Evolutionary conservation across 768 basidiomycete genomes (phyloP), one percentile per base, ranked within the genome.

Genomic region (Lentinula sp.): DNA sequence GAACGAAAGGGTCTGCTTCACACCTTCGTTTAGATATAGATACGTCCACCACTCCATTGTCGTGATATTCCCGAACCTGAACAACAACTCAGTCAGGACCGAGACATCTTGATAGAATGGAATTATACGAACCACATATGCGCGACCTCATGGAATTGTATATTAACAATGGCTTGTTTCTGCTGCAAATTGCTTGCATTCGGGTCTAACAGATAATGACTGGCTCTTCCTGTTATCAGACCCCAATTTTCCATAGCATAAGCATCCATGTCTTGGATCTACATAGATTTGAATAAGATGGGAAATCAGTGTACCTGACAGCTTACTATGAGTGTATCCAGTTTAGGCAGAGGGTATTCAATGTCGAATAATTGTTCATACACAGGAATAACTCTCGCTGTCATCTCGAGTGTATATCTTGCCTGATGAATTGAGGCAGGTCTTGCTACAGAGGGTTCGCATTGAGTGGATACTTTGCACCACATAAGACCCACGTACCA

Each of bases 161-260:
- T 84, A 11, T 78, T 73, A 2, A 90, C 89, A 60, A 96, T 84
- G n/a, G 81, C 76, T 71, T 94, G 91, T 79, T 88, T 91, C 43
- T 86, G 88, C 9, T 75, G 75, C 52, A 93, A 73, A 66, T 91
- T 88, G 28, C 83, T 81, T 59, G 82, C 86, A 69, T 87, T 77
- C n/a, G 85, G 84, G 70, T 97, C 90, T 62, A 91, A 80, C 46
- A 96, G 74, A 70, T 92, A 89, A 4, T 86, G 88, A 45, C 78
- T 84, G 0, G 93, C 95, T 48, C 95, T 78, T 18, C 95, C 95
- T 13, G 89, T 95, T 69, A 97, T 97, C 60, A 96, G 76, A 31
- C 91, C 93, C 91, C 91, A 94, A 71, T 94, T 95, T 73, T 97
- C 95, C 95, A 95, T 95, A 4, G 89, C 89, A 61, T 87, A 84